Base-by-base conservation (phyloP, 2,329 filamentous ascomycete genomes). In the Phoma sp. region DNA sequence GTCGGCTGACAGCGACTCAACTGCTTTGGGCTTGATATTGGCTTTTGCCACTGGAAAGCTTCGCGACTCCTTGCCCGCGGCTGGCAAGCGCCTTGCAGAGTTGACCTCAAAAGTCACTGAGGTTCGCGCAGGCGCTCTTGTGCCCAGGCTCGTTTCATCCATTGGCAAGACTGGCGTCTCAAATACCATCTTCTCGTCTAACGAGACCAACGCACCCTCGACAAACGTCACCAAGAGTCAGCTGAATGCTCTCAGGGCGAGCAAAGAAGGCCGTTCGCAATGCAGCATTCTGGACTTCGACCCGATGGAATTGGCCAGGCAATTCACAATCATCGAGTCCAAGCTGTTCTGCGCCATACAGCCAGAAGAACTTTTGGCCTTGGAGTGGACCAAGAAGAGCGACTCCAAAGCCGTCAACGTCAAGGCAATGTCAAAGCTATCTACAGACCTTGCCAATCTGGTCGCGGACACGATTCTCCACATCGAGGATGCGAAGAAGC, bases 391-490 rank as follows among this genome's bases (percentile, higher is more conserved):
- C 76, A 97, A 96, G 79, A 91, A 92, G 65, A 84, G 85, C 2
- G 90, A 88, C 4, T 86, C 86, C 0, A 85, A 89, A 55, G 90
- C 93, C 1, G 87, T 90, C 35, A 96, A 98, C 60, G 93, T 99
- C 58, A 90, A 93, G 71, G 90, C 91, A 4, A 96, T 98, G 91
- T 95, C 93, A 1, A 88, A 89, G 0, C 80, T 99, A 36, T 96
- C 93, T 3, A 99, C 92, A 0, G 93, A 97, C 60, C 80, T 99
- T 14, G 92, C 93, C 4, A 95, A 97, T 68, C 80, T 98, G 35
- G 95, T 99, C 9, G 90, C 91, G 0, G 93, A 98, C 71, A 96
- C 90, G 0, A 96, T 99, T 65, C 83, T 99, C 11, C 86, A 90
- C 51, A 84, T 91, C 52, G 84, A 90, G n/a, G 95, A 98, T 71